Conservation (phyloP, 495 filamentous ascomycete genomes). For the Trichoderma orchidacearum region DNA sequence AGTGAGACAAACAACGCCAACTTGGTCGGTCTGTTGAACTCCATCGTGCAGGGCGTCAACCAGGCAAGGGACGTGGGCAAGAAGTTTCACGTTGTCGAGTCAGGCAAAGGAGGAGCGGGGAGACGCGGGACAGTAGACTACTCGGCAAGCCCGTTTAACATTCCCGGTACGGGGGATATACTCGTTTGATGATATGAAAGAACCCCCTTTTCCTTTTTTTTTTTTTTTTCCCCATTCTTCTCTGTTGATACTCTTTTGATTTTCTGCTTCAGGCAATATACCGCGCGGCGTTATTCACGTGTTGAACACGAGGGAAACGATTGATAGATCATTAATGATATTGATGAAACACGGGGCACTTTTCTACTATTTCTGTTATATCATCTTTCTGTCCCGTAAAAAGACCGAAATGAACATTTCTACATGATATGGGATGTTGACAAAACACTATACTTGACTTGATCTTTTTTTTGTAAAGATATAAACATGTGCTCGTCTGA, state of each 20-base stretch:
- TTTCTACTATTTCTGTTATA: too few species aligned
- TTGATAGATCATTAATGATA: conserved; percentile 2
- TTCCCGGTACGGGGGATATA: conserved; percentile 10
- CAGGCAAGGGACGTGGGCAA: conserved; percentile 56
- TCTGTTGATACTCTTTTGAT: too few species aligned
- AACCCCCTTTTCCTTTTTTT: neutral
- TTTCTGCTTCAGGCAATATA: neutral
- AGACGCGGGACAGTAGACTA: neutral
- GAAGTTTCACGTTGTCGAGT: conserved; percentile 53
- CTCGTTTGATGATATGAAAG: conserved; percentile 5
- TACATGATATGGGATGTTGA: too few species aligned
- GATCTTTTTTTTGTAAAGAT: neutral
- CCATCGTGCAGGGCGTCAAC: conserved; percentile 51
- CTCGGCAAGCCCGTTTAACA: conserved; percentile 3
- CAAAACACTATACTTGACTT: too few species aligned
- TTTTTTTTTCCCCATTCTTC: neutral
- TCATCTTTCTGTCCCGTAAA: neutral
- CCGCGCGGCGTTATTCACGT: neutral
- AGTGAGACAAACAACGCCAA: conserved; percentile 68
- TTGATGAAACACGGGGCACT: too few species aligned
- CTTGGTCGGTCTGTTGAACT: conserved; percentile 55
- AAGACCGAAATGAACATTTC: neutral
- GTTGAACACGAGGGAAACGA: neutral
- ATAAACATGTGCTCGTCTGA: neutral
- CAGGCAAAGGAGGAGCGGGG: conserved; percentile 13